Evolutionary conservation across 495 filamentous ascomycete species (phyloP).

Genomic region (Xylaria sp.): DNA sequence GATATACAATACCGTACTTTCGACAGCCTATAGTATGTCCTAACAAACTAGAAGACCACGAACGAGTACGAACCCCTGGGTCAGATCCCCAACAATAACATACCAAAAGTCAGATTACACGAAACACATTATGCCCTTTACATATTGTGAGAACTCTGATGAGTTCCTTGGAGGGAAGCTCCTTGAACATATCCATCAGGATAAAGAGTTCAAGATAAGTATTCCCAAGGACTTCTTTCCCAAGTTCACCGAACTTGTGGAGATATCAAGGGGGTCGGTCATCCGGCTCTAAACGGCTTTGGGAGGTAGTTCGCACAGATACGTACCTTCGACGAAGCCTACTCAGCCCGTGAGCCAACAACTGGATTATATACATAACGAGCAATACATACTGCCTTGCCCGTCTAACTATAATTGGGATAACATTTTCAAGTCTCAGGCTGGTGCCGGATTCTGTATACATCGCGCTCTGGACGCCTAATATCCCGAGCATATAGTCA

Average conservation of each 20-base stretch:
- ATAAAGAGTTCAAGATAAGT: not conserved
- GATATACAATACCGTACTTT: not conserved
- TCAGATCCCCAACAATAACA: slow-evolving; percentile 14
- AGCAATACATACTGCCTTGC: slow-evolving; percentile 12
- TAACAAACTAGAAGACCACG: not conserved
- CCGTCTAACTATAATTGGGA: slow-evolving; percentile 15
- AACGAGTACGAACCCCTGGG: not conserved
- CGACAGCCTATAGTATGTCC: slow-evolving; percentile 11
- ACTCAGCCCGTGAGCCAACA: not conserved
- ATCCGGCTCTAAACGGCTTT: slow-evolving; percentile 4
- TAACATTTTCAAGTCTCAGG: slow-evolving; percentile 18
- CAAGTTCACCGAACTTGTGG: not conserved
- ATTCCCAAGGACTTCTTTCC: not conserved
- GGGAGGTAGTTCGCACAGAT: slow-evolving; percentile 12
- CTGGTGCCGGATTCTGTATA: slow-evolving; percentile 23
- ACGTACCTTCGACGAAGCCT: slow-evolving; percentile 8
- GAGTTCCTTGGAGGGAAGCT: not conserved
- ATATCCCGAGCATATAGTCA: slow-evolving; percentile 18
- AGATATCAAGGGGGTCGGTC: not conserved
- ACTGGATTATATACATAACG: slow-evolving; percentile 9
- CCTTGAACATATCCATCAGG: not conserved
- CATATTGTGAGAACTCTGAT: not conserved
- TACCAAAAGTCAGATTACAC: not conserved
- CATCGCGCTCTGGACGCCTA: not conserved
- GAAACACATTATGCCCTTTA: slow-evolving; percentile 8